These are phyloP conservation scores for Haplosporangium sp. DNA, from an alignment of 371 early-diverging fungal species.

Conservation along the genomic window DNA sequence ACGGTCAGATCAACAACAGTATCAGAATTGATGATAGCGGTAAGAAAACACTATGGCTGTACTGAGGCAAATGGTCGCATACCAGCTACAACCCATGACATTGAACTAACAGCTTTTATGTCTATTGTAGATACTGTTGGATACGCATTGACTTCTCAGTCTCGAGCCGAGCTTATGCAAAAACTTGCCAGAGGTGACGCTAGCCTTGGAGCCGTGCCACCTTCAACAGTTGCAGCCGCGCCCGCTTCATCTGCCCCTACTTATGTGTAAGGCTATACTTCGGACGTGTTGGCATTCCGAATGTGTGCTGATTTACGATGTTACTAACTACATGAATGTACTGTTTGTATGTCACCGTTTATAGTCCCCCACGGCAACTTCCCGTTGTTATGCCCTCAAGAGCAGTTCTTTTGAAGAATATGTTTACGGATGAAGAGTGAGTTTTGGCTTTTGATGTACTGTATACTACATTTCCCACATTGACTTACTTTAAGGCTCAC, in stretches of 20 bases:
- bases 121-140: conserved; percentile 69
- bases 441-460: conserved; percentile 24
- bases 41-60: conserved; percentile 9
- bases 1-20: conserved; percentile 43
- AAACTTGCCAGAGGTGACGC: conserved; percentile 75
- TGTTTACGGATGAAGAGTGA: conserved; percentile 93
- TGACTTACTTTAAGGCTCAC: background rate
- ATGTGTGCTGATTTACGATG: background rate
- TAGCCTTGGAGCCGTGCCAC: conserved; percentile 34
- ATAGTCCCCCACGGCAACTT: conserved; percentile 34
- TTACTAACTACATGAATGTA: background rate
- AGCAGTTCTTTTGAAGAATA: conserved; percentile 80
- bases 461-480: background rate
- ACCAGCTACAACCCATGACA: background rate
- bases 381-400: conserved; percentile 55
- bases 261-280: conserved; percentile 22
- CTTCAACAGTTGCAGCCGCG: conserved; percentile 18
- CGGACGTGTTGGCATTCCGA: no score
- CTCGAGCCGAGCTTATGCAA: conserved; percentile 88
- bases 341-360: background rate
- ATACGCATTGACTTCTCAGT: conserved; percentile 76
- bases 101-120: conserved; percentile 1
- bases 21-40: conserved; percentile 65
- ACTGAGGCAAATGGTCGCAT: background rate
- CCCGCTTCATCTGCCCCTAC: conserved; percentile 26